Conservation (phyloP, 164 flowering plant species). For the Santalum album region DNA sequence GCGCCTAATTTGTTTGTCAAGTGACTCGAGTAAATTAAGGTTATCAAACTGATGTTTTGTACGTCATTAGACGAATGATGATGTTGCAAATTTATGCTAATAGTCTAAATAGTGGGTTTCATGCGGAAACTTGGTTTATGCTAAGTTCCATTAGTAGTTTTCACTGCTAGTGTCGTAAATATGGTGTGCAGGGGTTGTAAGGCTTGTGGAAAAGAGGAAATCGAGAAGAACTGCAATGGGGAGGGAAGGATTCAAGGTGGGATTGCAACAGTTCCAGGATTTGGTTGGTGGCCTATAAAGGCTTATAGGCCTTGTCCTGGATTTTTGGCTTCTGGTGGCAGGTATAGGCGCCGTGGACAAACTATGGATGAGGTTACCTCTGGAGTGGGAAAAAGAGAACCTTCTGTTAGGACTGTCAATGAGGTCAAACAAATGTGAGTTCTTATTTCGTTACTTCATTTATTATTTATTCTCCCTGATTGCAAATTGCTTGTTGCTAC, state of each 20-base stretch:
- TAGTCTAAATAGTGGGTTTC: neutral
- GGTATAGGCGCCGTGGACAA: conserved; percentile 77
- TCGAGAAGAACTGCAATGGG: conserved; percentile 90
- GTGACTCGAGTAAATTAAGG: too few species aligned
- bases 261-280: conserved; percentile 86
- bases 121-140: neutral
- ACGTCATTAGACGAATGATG: too few species aligned
- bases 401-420: conserved; percentile 10
- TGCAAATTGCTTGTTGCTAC: too few species aligned
- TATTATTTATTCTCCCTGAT: too few species aligned
- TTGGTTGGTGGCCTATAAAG: conserved; percentile 99
- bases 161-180: conserved; percentile 1
- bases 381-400: conserved; percentile 32
- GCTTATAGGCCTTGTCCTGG: conserved; percentile 94
- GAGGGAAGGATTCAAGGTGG: conserved; percentile 99
- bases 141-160: too few species aligned
- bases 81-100: too few species aligned
- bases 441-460: too few species aligned
- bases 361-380: conserved; percentile 94
- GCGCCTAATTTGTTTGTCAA: too few species aligned
- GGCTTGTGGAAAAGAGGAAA: conserved; percentile 67
- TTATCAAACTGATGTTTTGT: too few species aligned
- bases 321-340: conserved; percentile 80
- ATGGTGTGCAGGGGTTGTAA: conserved; percentile 53
- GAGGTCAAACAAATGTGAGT: conserved; percentile 5